Evolutionary conservation across 495 filamentous ascomycete genomes (phyloP), one percentile per base, ranked within the genome.

Genomic region (Hypomontagnella submonticulosa): DNA sequence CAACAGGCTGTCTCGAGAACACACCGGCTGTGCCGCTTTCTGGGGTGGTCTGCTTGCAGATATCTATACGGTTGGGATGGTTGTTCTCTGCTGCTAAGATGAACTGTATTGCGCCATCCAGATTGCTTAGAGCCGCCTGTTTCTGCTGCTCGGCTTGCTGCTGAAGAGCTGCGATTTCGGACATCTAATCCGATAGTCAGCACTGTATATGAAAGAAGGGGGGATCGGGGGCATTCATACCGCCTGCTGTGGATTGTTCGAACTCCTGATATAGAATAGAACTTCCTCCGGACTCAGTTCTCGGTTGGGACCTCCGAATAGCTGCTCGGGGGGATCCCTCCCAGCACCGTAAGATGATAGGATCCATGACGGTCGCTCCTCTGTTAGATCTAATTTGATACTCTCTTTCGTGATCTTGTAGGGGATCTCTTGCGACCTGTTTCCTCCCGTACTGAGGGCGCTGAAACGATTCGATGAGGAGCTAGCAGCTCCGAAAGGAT

Each of bases 211-310:
- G 11, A 43, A 23, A 9, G 42, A 20, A 50, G 43, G 12, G 5
- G 47, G 13, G 5, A 13, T 38, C 12, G 30, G 2, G 32, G n/a
- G 36, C 15, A 23, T 37, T 18, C 79, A 5, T 75, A 92, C 80
- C 8, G 90, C 90, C 56, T 82, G 80, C 59, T 88, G 77, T 37
- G 81, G 74, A 63, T 89, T 91, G 4, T 88, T 89, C 12, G 84
- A 57, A 13, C 84, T 81, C 32, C 76, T 92, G 87, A 77, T 89
- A 16, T 85, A 82, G 11, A 93, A 49, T 52, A 92, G 84, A 48
- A 93, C 80, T 71, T 97, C 93, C 74, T 97, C 92, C 34, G 88
- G 87, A 69, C 91, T 94, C 66, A 91, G 87, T 74, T 97, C 93
- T 16, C 90, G 80, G n/a, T 83, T 80, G 41, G 82, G 81, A 4